These are phyloP conservation scores for Rhazya stricta DNA, from an alignment of 257 asterid species.

Conservation along the genomic window DNA sequence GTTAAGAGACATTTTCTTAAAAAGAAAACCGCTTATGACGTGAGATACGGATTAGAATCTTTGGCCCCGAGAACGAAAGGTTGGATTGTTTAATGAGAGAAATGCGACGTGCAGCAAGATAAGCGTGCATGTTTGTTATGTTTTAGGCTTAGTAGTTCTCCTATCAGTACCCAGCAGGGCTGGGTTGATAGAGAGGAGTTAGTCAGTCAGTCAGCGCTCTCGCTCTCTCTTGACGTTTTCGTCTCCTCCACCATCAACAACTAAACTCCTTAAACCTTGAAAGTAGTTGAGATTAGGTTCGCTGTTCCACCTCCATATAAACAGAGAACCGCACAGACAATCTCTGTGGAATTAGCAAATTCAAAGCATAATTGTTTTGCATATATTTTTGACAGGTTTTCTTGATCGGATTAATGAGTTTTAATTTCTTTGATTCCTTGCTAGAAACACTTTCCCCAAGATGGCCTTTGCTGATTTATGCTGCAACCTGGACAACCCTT, in stretches of 20 bases:
- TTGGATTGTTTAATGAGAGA: neutral
- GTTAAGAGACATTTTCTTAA: too few species aligned
- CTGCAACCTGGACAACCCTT: conserved; percentile 71
- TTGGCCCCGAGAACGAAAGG: too few species aligned
- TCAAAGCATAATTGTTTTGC: neutral
- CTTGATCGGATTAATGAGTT: conserved; percentile 28
- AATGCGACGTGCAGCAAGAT: neutral
- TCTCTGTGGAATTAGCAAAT: neutral
- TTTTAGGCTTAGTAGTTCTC: neutral
- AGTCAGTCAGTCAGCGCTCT: neutral
- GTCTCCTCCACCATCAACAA: conserved; percentile 18
- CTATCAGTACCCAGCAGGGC: neutral
- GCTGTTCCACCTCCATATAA: conserved; percentile 3
- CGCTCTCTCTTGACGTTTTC: conserved; percentile 2
- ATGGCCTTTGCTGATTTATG: conserved; percentile 55
- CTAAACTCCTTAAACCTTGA: conserved; percentile 22
- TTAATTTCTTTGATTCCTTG: conserved; percentile 36
- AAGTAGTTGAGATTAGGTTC: conserved; percentile 57
- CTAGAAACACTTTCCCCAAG: conserved; percentile 33
- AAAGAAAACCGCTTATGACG: too few species aligned
- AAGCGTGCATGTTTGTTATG: conserved; percentile 1
- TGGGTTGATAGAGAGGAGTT: neutral
- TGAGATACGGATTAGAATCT: too few species aligned
- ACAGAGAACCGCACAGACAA: neutral
- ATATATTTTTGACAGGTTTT: neutral